These are phyloP conservation scores for Allomyces javanicus DNA, from an alignment of 192 early-diverging fungal genomes.

Conservation along the genomic window DNA sequence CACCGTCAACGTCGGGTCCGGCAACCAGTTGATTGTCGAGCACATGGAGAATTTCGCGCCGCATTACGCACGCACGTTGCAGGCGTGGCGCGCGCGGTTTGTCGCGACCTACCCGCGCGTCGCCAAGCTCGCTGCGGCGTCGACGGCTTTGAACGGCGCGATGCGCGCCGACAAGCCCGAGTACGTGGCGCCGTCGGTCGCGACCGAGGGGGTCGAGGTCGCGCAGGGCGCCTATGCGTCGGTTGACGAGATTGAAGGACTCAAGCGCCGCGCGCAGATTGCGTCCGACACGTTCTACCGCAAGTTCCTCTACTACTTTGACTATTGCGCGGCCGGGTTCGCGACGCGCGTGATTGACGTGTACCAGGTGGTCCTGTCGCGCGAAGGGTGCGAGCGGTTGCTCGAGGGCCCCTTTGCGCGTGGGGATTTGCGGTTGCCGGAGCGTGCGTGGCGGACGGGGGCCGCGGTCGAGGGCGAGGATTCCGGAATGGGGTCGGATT, in stretches of 20 bases:
- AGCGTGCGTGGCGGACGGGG: too few species aligned
- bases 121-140: constrained; percentile 11
- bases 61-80: constrained; percentile 47
- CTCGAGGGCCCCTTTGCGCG: constrained; percentile 6
- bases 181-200: constrained; percentile 1
- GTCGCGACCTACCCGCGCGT: constrained; percentile 17
- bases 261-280: constrained; percentile 4
- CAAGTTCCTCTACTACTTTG: constrained; percentile 66
- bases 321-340: constrained; percentile 61
- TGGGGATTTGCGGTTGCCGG: too few species aligned
- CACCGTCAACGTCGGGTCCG: constrained; percentile 27
- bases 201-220: not conserved
- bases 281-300: constrained; percentile 32
- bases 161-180: constrained; percentile 3
- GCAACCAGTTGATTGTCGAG: constrained; percentile 35
- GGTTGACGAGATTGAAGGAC: constrained; percentile 1
- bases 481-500: too few species aligned
- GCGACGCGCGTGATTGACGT: constrained; percentile 42
- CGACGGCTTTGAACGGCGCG: not conserved
- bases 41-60: constrained; percentile 39
- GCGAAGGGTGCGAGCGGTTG: constrained; percentile 15
- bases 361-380: constrained; percentile 28
- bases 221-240: not conserved
- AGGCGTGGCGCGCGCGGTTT: constrained; percentile 47
- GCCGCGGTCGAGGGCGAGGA: too few species aligned